Evolutionary conservation across 2,329 filamentous ascomycete species (phyloP).

Genomic region (Sordariomycetes sp.): DNA sequence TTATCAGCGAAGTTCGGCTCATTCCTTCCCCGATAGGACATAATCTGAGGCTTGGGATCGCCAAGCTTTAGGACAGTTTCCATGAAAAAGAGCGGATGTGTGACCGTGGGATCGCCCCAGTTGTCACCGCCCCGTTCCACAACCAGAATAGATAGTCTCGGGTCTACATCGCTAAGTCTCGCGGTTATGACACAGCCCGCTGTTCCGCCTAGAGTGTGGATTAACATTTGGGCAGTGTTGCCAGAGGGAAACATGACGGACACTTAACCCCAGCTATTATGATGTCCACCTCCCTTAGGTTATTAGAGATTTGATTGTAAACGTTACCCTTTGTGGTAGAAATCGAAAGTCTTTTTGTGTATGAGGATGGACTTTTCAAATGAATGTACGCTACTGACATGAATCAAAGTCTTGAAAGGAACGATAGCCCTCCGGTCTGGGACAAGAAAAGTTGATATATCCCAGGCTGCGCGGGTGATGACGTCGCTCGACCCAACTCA

Average conservation of each 20-base stretch:
- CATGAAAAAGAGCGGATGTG: conserved; percentile 11
- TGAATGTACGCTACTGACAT: neutral
- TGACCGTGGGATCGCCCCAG: conserved; percentile 11
- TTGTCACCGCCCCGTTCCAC: conserved; percentile 16
- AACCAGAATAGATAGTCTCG: conserved; percentile 14
- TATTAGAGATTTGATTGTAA: neutral
- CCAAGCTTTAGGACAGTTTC: conserved; percentile 9
- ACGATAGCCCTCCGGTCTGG: neutral
- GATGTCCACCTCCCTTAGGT: conserved; percentile 9
- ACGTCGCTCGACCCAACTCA: neutral
- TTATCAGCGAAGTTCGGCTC: conserved; percentile 11
- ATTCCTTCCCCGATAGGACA: conserved; percentile 12
- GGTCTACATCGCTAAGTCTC: conserved; percentile 13
- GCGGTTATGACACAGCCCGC: conserved; percentile 14
- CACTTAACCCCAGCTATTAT: conserved; percentile 11
- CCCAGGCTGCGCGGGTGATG: neutral
- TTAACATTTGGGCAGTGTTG: neutral
- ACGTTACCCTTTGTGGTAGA: neutral
- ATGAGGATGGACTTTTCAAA: neutral
- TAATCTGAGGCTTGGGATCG: conserved; percentile 17
- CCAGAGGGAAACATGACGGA: neutral
- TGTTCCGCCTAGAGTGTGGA: conserved; percentile 11
- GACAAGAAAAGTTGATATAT: neutral
- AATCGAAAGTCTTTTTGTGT: neutral
- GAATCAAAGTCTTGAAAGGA: neutral